Conservation (phyloP, 768 basidiomycete genomes). For the Boletus sensibilis region DNA sequence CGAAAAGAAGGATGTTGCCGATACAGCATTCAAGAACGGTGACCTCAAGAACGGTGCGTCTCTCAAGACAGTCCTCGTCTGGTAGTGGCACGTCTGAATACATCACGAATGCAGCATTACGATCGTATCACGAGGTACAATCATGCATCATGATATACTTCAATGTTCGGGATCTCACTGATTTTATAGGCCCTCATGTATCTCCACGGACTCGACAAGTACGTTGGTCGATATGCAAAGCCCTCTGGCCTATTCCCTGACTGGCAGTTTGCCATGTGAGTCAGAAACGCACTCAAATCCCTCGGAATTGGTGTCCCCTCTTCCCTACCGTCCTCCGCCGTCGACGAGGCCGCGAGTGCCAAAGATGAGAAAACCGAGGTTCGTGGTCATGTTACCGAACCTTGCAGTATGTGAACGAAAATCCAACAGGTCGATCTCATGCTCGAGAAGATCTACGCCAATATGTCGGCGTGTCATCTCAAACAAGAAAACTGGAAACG, state of each 20-base stretch:
- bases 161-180: constrained; percentile 1
- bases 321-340: constrained; percentile 14
- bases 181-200: constrained; percentile 62
- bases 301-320: constrained; percentile 39
- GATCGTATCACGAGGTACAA: constrained; percentile 71
- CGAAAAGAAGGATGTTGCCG: constrained; percentile 64
- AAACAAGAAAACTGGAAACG: constrained; percentile 80
- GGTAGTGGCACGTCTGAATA: constrained; percentile 1
- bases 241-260: constrained; percentile 2
- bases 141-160: background rate
- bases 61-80: background rate
- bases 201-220: constrained; percentile 78
- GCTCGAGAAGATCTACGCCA: constrained; percentile 79
- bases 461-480: constrained; percentile 82
- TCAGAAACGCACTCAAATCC: constrained; percentile 55
- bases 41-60: constrained; percentile 57
- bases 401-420: background rate
- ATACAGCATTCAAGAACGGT: constrained; percentile 68
- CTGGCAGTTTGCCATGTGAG: background rate
- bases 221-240: constrained; percentile 23
- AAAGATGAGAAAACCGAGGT: constrained; percentile 68
- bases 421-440: constrained; percentile 64
- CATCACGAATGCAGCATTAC: constrained; percentile 49
- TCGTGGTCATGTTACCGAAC: constrained; percentile 3
- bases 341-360: constrained; percentile 32